Evolutionary conservation across 2,329 filamentous ascomycete species (phyloP).

Genomic region (Exophiala aquamarina): DNA sequence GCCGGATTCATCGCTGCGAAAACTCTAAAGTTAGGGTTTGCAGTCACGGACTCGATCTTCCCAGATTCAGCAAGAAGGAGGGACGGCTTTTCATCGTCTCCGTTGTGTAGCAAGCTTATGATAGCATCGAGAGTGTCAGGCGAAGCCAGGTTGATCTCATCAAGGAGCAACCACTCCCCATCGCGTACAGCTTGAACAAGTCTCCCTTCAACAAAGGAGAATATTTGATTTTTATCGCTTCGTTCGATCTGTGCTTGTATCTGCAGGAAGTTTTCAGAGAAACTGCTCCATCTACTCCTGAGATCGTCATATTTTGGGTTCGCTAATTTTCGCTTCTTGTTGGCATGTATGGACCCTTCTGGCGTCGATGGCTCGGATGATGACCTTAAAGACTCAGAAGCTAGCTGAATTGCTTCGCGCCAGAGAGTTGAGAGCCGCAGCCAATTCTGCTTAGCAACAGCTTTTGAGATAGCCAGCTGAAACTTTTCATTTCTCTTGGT

Average conservation of each 20-base stretch:
- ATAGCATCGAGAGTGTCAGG: conserved; percentile 94
- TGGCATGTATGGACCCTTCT: conserved; percentile 40
- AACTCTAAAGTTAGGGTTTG: conserved; percentile 89
- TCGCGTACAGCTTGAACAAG: conserved; percentile 94
- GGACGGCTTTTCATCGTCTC: conserved; percentile 70
- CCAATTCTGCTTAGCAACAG: conserved; percentile 82
- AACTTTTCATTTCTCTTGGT: conserved; percentile 85
- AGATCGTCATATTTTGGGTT: conserved; percentile 53
- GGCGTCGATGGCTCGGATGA: conserved; percentile 23
- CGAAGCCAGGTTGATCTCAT: conserved; percentile 95
- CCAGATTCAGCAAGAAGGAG: conserved; percentile 91
- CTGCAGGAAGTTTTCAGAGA: conserved; percentile 70
- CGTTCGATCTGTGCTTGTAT: conserved; percentile 74
- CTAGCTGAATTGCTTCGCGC: conserved; percentile 86
- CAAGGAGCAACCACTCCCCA: conserved; percentile 93
- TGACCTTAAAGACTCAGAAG: conserved; percentile 63
- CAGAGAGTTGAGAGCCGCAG: conserved; percentile 79
- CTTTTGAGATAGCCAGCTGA: conserved; percentile 75
- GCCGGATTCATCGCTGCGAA: conserved; percentile 99
- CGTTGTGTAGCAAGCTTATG: conserved; percentile 77
- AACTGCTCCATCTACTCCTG: conserved; percentile 75
- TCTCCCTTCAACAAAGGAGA: conserved; percentile 94
- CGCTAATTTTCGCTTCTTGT: conserved; percentile 70
- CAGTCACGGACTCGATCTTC: conserved; percentile 83
- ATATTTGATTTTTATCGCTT: conserved; percentile 79